Conservation (phyloP, 768 basidiomycete species). For the Mycena indigotica region DNA sequence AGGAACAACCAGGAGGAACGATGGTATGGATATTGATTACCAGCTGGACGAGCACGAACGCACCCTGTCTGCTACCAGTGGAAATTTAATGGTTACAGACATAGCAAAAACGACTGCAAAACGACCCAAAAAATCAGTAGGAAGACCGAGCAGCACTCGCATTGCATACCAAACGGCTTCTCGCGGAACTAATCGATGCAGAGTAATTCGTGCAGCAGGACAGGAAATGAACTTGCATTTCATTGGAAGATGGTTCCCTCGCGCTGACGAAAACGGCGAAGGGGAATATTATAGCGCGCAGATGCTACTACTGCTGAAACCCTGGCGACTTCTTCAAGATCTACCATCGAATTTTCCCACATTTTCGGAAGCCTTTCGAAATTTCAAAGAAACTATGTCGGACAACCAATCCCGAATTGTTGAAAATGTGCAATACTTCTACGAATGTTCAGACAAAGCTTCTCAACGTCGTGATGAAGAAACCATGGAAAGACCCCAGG, state of each 20-base stretch:
- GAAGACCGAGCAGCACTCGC: conserved; percentile 24
- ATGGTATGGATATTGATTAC: too few species aligned
- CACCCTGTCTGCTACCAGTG: too few species aligned
- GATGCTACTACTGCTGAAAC: conserved; percentile 37
- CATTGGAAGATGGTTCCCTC: conserved; percentile 32
- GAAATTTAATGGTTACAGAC: too few species aligned
- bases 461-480: conserved; percentile 3
- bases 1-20: too few species aligned
- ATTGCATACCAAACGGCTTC: conserved; percentile 30
- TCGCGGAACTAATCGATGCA: conserved; percentile 9
- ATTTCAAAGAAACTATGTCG: conserved; percentile 13
- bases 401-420: conserved; percentile 15
- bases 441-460: conserved; percentile 29
- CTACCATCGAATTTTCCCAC: conserved; percentile 18
- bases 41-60: too few species aligned
- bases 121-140: too few species aligned
- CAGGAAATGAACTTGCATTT: conserved; percentile 43
- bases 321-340: conserved; percentile 33
- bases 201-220: conserved; percentile 23
- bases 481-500: background rate
- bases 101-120: too few species aligned
- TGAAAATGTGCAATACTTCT: conserved; percentile 36
- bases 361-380: conserved; percentile 28
- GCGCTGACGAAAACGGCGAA: conserved; percentile 20
- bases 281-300: conserved; percentile 28